Conservation (phyloP, 208 protist species). For the Trypanosoma boissoni region DNA sequence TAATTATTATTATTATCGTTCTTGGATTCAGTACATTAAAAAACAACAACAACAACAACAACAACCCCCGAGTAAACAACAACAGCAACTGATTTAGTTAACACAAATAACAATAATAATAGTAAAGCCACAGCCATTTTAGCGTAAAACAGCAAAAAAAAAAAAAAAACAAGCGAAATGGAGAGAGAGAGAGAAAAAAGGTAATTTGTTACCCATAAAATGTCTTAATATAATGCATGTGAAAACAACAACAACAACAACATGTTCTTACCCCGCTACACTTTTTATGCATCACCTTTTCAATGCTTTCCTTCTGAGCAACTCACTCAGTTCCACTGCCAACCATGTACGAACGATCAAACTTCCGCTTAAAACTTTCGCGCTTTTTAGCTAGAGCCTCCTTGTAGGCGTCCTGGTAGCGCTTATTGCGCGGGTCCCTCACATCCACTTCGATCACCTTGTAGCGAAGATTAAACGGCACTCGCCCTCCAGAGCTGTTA, state of each 20-base stretch:
- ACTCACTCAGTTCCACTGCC: not conserved
- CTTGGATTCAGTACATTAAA: too few species aligned
- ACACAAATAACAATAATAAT: too few species aligned
- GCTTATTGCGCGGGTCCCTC: constrained; percentile 52
- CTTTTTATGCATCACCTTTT: not conserved
- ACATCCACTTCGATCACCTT: constrained; percentile 81
- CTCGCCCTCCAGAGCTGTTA: constrained; percentile 64
- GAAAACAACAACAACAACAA: not conserved
- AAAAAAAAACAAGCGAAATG: not conserved
- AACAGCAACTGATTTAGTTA: too few species aligned
- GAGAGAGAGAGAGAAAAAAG: constrained; percentile 9
- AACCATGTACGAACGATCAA: constrained; percentile 16
- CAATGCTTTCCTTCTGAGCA: not conserved
- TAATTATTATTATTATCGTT: too few species aligned
- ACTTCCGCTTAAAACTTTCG: constrained; percentile 38
- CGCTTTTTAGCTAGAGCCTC: constrained; percentile 56
- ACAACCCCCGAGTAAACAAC: too few species aligned
- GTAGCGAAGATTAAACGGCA: constrained; percentile 88
- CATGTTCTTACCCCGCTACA: too few species aligned
- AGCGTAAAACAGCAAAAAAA: not conserved
- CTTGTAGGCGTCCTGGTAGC: constrained; percentile 47
- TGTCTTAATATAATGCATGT: not conserved
- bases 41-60: too few species aligned
- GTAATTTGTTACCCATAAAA: not conserved
- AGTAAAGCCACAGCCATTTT: too few species aligned